Evolutionary conservation across 352 stramenopile genomes (phyloP), one percentile per base, ranked within the genome.

Genomic region (Globisporangium viniferum): DNA sequence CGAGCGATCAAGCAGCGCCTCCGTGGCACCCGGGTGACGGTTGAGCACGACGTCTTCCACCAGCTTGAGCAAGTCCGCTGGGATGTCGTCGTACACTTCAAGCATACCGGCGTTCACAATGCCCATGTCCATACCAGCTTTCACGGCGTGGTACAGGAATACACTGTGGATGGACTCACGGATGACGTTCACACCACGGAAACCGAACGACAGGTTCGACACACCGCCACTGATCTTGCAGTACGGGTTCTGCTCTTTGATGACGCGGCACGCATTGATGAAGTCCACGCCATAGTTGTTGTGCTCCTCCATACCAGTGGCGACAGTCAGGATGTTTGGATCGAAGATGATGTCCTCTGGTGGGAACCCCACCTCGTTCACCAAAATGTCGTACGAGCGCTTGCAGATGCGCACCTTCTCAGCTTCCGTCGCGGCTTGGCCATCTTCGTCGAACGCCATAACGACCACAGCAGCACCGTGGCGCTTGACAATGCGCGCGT

Each of bases 321-420:
- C 97, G 74, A 99, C 97, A 2, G 96, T 99, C 66, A 99, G 76
- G 56, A 99, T 98, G 73, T 99, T 99, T 2, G 96, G 96, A 71
- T 99, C 97, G 75, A 99, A 99, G 71, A 99, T 94, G 65, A 99
- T 99, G 71, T 99, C 97, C 69, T 99, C 95, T 8, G 97, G 96
- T 24, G 96, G 95, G 78, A 99, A 99, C 1, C 84, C 78, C 3
- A 97, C 79, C 27, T 97, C 86, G 67, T 98, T 89, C 57, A 99
- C 95, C 18, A 99, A 77, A 69, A 99, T 98, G 68, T 99, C 95
- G 83, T 99, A 99, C 33, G 91, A 98, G n/a, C 97, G 92, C 84
- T 99, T 98, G 79, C 97, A 99, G 64, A 99, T 99, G 69, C 95
- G 93, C 10, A 99, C 85, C 80, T 99, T 99, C 62, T 98, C 94